These are phyloP conservation scores for Colletotrichum musae DNA, from an alignment of 2,329 filamentous ascomycete species.

Conservation along the genomic window DNA sequence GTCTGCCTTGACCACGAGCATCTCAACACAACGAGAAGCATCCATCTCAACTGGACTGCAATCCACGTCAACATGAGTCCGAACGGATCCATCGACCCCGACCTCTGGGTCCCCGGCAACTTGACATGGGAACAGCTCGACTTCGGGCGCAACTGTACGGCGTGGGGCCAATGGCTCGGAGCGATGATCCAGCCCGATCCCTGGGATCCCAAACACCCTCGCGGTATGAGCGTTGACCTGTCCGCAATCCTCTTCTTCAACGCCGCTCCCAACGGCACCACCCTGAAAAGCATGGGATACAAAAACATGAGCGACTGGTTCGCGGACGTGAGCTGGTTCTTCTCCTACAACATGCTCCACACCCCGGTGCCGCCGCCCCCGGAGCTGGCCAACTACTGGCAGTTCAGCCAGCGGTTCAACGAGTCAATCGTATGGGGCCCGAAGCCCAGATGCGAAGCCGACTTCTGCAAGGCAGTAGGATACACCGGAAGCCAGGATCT, in stretches of 20 bases:
- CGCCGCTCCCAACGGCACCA: slow-evolving; percentile 22
- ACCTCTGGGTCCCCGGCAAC: slow-evolving; percentile 36
- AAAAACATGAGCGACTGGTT: background rate
- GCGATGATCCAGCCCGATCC: slow-evolving; percentile 28
- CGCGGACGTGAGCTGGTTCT: slow-evolving; percentile 22
- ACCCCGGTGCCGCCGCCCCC: slow-evolving; percentile 14
- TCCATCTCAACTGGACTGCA: background rate
- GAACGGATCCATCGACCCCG: background rate
- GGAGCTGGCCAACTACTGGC: slow-evolving; percentile 9
- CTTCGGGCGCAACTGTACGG: slow-evolving; percentile 30
- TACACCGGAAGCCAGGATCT: slow-evolving; percentile 37
- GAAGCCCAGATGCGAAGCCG: slow-evolving; percentile 19
- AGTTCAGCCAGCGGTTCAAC: slow-evolving; percentile 35
- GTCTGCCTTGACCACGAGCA: background rate
- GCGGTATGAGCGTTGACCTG: slow-evolving; percentile 31
- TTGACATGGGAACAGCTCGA: slow-evolving; percentile 37
- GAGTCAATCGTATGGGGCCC: slow-evolving; percentile 11
- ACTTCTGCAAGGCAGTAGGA: slow-evolving; percentile 33
- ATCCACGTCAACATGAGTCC: background rate
- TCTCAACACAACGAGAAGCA: no score
- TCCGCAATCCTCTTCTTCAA: slow-evolving; percentile 11
- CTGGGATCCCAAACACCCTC: slow-evolving; percentile 28
- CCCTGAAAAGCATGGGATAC: background rate
- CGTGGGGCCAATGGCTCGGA: slow-evolving; percentile 30
- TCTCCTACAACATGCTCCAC: slow-evolving; percentile 37